These are phyloP conservation scores for Populus pruinosa DNA, from an alignment of 345 rosid species.

Conservation along the genomic window DNA sequence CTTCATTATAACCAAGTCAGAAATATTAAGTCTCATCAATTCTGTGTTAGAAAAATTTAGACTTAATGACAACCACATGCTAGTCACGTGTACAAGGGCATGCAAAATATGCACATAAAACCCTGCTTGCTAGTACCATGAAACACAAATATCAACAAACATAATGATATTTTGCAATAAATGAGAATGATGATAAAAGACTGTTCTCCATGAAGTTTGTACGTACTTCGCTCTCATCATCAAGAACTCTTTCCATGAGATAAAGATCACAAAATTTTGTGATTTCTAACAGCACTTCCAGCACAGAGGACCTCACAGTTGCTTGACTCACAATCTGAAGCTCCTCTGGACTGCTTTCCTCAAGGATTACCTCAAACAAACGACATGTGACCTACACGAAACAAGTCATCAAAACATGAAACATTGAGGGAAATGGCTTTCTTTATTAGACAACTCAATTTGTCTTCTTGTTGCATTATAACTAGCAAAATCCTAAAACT, in stretches of 20 bases:
- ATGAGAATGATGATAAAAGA: constrained; percentile 1
- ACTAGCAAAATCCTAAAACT: neutral
- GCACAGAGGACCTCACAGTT: constrained; percentile 79
- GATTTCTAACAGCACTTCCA: constrained; percentile 92
- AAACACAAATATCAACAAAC: constrained; percentile 1
- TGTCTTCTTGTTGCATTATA: neutral
- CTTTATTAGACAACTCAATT: neutral
- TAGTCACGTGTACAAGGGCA: neutral
- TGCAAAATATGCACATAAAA: neutral
- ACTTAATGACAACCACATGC: neutral
- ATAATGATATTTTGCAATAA: neutral
- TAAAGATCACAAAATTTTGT: constrained; percentile 88
- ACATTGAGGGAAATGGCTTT: constrained; percentile 7
- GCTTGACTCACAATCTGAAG: constrained; percentile 72
- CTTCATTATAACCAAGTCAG: neutral
- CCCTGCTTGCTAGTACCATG: neutral
- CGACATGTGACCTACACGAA: constrained; percentile 81
- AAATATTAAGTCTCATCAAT: neutral
- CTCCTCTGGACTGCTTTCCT: constrained; percentile 87
- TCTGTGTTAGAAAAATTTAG: neutral
- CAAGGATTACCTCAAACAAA: constrained; percentile 81
- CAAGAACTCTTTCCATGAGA: constrained; percentile 98
- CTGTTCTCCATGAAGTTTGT: constrained; percentile 1
- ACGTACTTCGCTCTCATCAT: constrained; percentile 86
- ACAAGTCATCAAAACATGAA: constrained; percentile 8